Base-by-base conservation (phyloP, 2,329 filamentous ascomycete species). In the Chalaropsis ovoidea region DNA sequence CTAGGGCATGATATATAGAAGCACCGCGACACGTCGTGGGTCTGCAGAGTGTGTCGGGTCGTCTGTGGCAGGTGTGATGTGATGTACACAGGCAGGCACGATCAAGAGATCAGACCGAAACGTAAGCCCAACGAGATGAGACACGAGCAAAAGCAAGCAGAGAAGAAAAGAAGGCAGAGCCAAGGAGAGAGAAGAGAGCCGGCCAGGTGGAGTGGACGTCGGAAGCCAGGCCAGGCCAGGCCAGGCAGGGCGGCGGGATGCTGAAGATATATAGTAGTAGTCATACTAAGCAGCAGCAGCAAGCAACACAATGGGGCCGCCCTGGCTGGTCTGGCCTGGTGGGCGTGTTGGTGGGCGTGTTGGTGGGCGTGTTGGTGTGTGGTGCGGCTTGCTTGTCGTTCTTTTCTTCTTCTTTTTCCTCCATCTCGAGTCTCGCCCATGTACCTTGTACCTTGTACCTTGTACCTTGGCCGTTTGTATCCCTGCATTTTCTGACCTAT, bases 181-280 rank as follows among this genome's bases (percentile, higher is more conserved):
- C 11, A 56, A 31, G 15, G 22, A 35, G 24, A 24, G 13, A 56
- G 52, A 24, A n/a, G 13, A 31, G 22, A 3, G 11, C 17, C 24
- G 52, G 22, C 52, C 52, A 8, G 10, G 31, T 6, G 6, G 6
- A 31, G 31, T 31, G 31, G 31, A 31, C 31, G 31, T 31, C 31
- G 31, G 31, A 31, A 13, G 17, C 42, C 42, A 43, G 42, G 11
- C 13, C 13, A 3, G 3, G 17, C 42, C 42, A 43, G 13, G 11
- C 13, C 24, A 31, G 52, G 11, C 22, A 13, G 10, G 22, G 27
- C 52, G 27, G 52, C 24, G 52, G 52, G 24, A 24, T n/a, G 22
- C 22, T 24, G 52, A 56, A 17, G 52, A 56, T 56, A 56, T 56
- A 56, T 56, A 56, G 52, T 17, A 56, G 52, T 8, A 56, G 52